These are phyloP conservation scores for Diplogelasinospora grovesii DNA, from an alignment of 495 filamentous ascomycete species.

Conservation along the genomic window DNA sequence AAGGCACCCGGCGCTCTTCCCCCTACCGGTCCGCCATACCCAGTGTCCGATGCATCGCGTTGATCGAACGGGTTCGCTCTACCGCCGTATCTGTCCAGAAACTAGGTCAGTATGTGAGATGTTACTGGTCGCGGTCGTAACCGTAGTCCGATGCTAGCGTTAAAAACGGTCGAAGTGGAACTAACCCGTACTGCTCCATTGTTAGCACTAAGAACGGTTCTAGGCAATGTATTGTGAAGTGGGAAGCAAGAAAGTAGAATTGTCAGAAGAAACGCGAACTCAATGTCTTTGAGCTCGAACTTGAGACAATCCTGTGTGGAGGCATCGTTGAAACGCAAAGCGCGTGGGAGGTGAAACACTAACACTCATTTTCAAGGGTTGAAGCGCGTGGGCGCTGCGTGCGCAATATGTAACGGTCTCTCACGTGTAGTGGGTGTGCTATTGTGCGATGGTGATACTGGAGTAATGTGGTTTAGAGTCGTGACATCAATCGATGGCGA, in stretches of 20 bases:
- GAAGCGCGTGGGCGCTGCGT: slow-evolving; percentile 7
- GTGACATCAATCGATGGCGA: no score
- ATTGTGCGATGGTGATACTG: no score
- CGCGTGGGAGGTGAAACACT: slow-evolving; percentile 23
- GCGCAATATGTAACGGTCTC: no score
- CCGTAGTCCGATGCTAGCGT: not conserved
- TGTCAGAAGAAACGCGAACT: no score
- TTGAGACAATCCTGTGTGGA: no score
- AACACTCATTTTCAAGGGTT: slow-evolving; percentile 37
- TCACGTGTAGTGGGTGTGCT: no score
- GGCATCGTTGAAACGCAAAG: slow-evolving; percentile 7
- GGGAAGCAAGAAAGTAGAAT: no score
- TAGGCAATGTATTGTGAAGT: no score
- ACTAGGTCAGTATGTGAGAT: slow-evolving; percentile 18
- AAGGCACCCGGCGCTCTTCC: slow-evolving; percentile 24
- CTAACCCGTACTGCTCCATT: slow-evolving; percentile 22
- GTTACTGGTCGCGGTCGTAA: not conserved
- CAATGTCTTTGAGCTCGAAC: no score
- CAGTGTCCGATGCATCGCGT: slow-evolving; percentile 5
- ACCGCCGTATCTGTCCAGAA: slow-evolving; percentile 34
- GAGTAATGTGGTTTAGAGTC: no score
- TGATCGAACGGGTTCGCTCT: slow-evolving; percentile 26
- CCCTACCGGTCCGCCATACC: slow-evolving; percentile 8
- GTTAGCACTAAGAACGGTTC: slow-evolving; percentile 29
- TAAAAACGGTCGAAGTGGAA: not conserved